Evolutionary conservation across 768 basidiomycete genomes (phyloP).

Genomic region (Pulveroboletus sp.): DNA sequence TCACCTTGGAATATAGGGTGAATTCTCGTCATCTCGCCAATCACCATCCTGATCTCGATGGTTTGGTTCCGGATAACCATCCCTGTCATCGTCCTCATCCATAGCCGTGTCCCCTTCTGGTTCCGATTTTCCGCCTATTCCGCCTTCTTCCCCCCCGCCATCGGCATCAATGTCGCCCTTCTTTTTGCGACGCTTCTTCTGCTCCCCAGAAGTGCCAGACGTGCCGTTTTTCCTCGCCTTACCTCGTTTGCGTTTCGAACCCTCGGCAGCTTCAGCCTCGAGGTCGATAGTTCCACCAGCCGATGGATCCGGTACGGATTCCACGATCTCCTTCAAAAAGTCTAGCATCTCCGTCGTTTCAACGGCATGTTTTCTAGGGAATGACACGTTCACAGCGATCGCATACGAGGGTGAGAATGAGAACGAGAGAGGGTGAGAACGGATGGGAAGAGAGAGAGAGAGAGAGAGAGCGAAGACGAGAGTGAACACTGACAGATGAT

Average conservation of each 20-base stretch:
- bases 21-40: constrained; percentile 39
- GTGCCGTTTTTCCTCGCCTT: constrained; percentile 49
- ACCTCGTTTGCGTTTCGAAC: constrained; percentile 52
- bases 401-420: neutral
- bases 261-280: constrained; percentile 53
- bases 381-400: neutral
- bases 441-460: neutral
- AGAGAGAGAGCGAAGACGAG: neutral
- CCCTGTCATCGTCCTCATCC: constrained; percentile 43
- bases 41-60: constrained; percentile 42
- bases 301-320: constrained; percentile 80
- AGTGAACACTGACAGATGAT: constrained; percentile 78
- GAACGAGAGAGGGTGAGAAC: neutral
- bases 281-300: constrained; percentile 75
- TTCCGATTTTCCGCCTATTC: constrained; percentile 35
- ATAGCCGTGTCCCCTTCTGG: constrained; percentile 33
- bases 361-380: constrained; percentile 82
- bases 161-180: constrained; percentile 33
- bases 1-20: constrained; percentile 40
- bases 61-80: constrained; percentile 33
- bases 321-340: constrained; percentile 90
- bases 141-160: constrained; percentile 33
- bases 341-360: constrained; percentile 86
- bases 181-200: constrained; percentile 50
- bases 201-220: constrained; percentile 30